A percentile compares a stretch with the other conserved stretches of the same genome.
Evolutionary conservation across 768 basidiomycete species (phyloP).

Genomic region (Xerocomellus amylosporus): DNA sequence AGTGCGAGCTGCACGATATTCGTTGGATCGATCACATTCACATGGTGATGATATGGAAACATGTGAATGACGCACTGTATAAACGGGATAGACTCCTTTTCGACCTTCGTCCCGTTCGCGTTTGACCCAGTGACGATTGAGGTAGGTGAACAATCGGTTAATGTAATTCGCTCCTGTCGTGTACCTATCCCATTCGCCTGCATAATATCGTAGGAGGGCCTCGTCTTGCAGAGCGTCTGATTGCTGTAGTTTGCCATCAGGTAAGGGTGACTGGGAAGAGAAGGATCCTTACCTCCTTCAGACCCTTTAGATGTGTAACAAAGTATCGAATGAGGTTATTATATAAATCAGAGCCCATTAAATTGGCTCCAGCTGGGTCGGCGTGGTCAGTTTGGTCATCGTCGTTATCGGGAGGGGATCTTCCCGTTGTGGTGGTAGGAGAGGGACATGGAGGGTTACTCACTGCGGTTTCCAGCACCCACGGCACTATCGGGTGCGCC

Average conservation of each 20-base stretch:
- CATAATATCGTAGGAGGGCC: constrained; percentile 86
- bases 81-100: constrained; percentile 91
- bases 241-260: constrained; percentile 43
- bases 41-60: neutral
- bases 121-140: constrained; percentile 99
- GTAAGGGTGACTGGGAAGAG: constrained; percentile 12
- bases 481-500: constrained; percentile 38
- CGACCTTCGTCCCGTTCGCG: constrained; percentile 96
- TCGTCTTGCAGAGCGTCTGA: constrained; percentile 83
- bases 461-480: constrained; percentile 52
- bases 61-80: constrained; percentile 64
- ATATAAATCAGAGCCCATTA: constrained; percentile 98
- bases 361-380: constrained; percentile 75
- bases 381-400: constrained; percentile 17
- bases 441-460: constrained; percentile 29
- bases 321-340: constrained; percentile 93
- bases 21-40: constrained; percentile 1
- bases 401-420: constrained; percentile 25
- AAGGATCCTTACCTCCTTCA: constrained; percentile 54
- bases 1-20: constrained; percentile 67
- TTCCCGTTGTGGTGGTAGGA: constrained; percentile 18
- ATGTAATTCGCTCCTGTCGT: constrained; percentile 97
- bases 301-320: constrained; percentile 67
- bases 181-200: constrained; percentile 91
- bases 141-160: constrained; percentile 94